Evolutionary conservation across 768 basidiomycete genomes (phyloP).

Genomic region (Chalciporus piperatus): DNA sequence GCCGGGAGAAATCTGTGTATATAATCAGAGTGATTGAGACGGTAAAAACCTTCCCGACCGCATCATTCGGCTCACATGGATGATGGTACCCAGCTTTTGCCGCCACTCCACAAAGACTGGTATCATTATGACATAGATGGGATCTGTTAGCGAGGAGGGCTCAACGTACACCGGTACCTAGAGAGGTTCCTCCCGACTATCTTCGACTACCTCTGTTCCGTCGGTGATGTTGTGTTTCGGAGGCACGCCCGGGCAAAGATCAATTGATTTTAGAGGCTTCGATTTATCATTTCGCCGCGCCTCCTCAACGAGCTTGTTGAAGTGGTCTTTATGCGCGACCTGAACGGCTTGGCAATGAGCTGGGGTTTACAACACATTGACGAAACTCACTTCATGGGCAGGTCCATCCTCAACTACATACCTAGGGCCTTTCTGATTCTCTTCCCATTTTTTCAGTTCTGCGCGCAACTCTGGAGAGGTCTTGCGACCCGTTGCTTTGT

Average conservation of each 20-base stretch:
- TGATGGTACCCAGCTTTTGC: not conserved
- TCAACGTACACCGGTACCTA: conserved; percentile 4
- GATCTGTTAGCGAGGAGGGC: not conserved
- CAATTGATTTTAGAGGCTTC: conserved; percentile 13
- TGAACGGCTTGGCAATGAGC: conserved; percentile 2
- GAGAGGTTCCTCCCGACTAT: conserved; percentile 35
- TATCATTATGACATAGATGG: not conserved
- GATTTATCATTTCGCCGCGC: conserved; percentile 33
- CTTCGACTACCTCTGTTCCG: conserved; percentile 30
- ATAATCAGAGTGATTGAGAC: too few species aligned
- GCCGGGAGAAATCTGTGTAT: not conserved
- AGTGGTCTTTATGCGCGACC: conserved; percentile 31
- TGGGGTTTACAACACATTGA: not conserved
- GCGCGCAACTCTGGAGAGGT: conserved; percentile 43
- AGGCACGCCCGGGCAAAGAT: not conserved
- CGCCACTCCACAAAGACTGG: not conserved
- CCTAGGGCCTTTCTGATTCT: conserved; percentile 37
- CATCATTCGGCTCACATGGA: not conserved
- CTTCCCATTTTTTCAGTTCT: conserved; percentile 62
- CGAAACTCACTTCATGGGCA: conserved; percentile 38
- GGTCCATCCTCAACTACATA: conserved; percentile 36
- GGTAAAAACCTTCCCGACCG: conserved; percentile 5
- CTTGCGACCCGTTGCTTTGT: conserved; percentile 50
- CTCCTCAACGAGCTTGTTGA: conserved; percentile 33
- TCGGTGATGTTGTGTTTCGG: not conserved